Percentiles rank a stretch among this genome's conserved stretches.
Evolutionary conservation across 257 asterid genomes (phyloP).

Genomic region (Parsonsia alboflavescens): DNA sequence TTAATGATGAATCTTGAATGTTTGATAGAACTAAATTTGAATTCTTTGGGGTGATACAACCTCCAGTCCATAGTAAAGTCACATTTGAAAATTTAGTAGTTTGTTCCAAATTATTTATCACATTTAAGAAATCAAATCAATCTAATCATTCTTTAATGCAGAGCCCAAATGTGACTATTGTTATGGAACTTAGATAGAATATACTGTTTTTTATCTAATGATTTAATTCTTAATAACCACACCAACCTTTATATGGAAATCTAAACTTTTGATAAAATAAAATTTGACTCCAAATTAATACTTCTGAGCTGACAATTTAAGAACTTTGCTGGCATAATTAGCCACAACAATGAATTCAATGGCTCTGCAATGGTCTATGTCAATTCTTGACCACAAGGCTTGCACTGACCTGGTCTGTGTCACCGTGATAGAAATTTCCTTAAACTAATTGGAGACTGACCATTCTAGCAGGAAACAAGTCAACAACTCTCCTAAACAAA

Average conservation of each 20-base stretch:
- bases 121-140: too few relatives aligned
- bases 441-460: background rate
- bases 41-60: background rate
- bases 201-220: background rate
- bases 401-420: background rate
- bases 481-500: background rate
- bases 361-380: too few relatives aligned
- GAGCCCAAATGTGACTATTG: too few relatives aligned
- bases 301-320: background rate
- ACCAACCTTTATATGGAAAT: background rate
- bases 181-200: background rate
- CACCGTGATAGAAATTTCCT: background rate
- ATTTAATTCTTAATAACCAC: background rate
- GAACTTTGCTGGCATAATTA: background rate
- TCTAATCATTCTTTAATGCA: too few relatives aligned
- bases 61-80: too few relatives aligned
- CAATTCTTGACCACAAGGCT: background rate
- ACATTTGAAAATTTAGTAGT: too few relatives aligned
- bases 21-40: background rate
- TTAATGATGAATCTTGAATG: background rate
- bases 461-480: background rate
- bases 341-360: background rate
- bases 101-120: too few relatives aligned
- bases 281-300: background rate
- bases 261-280: background rate